Base-by-base conservation (phyloP, 2,329 filamentous ascomycete genomes). In the Trematosphaeria pertusa region DNA sequence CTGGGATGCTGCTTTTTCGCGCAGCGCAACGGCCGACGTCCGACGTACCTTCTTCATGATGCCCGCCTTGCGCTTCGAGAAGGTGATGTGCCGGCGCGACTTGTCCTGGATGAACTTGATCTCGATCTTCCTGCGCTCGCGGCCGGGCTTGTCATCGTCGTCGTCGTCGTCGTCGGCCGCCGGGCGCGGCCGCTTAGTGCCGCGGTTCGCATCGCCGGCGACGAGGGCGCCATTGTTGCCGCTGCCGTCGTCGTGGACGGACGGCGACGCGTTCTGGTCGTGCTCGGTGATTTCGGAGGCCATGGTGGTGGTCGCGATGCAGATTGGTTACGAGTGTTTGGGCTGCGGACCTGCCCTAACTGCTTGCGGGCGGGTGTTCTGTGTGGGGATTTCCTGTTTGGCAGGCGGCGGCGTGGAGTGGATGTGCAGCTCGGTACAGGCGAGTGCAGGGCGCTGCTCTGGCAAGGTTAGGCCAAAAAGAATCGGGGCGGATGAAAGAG, bases 71-170 rank as follows among this genome's bases (percentile, higher is more conserved):
- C 94, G 91, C 86, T 99, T 99, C 64, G 93, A 97, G 76, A 99
- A 97, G 68, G 94, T 97, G 73, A 97, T 99, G 81, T 99, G 94
- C 56, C 94, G 89, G 78, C 94, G 91, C 78, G 93, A 97, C 82
- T 99, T 99, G 79, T 99, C 94, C 77, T 92, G 93, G 76, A 99
- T 99, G 80, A 99, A 99, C 84, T 99, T 99, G 80, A 99, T 99
- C 78, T 99, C 94, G 69, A 99, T 99, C 88, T 99, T 99, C 79
- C 94, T 87, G 72, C 94, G 88, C 84, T 97, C 94, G 76, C 94
- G 92, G 70, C 91, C 91, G 56, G 91, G 91, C 85, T 97, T 97
- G 75, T 97, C 93, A 64, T 96, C 92, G 64, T 97, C 92, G 58
- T 97, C 94, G 59, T 97, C 93, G 61, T 97, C 94, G 71, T 97